These are phyloP conservation scores for Scytalidium sp. DNA, from an alignment of 2,329 filamentous ascomycete genomes.

Conservation along the genomic window DNA sequence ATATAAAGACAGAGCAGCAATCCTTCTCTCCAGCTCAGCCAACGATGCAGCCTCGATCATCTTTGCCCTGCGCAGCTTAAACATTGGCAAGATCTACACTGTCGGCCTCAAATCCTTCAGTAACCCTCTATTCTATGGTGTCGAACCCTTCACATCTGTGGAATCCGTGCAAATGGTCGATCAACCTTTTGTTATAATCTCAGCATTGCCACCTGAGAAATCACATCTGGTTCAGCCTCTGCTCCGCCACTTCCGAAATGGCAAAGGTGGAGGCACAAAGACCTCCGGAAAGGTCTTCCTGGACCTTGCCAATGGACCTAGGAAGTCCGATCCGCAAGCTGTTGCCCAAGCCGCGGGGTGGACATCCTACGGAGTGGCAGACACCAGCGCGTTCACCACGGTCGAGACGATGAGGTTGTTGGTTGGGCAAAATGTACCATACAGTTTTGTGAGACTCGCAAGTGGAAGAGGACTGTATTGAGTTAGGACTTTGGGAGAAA, in stretches of 20 bases:
- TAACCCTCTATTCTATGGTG: constrained; percentile 58
- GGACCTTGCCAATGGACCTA: constrained; percentile 64
- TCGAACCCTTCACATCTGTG: constrained; percentile 64
- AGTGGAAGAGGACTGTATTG: constrained; percentile 51
- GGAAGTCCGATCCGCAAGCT: constrained; percentile 65
- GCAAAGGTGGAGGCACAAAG: constrained; percentile 21
- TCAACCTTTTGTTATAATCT: constrained; percentile 78
- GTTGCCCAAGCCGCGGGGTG: constrained; percentile 75
- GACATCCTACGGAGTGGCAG: constrained; percentile 73
- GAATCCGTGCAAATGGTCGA: constrained; percentile 79
- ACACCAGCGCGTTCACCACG: constrained; percentile 80
- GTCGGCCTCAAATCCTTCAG: constrained; percentile 71
- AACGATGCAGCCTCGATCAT: constrained; percentile 77
- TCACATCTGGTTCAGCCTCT: constrained; percentile 75
- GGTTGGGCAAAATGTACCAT: constrained; percentile 83
- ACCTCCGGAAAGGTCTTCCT: constrained; percentile 67
- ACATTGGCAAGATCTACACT: constrained; percentile 77
- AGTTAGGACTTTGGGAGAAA: too few species aligned
- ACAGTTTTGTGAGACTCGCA: constrained; percentile 80
- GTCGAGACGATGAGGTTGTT: constrained; percentile 76
- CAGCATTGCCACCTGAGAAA: constrained; percentile 75
- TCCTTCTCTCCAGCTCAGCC: constrained; percentile 70
- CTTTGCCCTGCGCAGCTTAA: constrained; percentile 73
- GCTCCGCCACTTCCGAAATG: constrained; percentile 66
- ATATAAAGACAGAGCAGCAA: constrained; percentile 71